Conservation (phyloP, 2,329 filamentous ascomycete genomes). For the Calonectria pteridis region DNA sequence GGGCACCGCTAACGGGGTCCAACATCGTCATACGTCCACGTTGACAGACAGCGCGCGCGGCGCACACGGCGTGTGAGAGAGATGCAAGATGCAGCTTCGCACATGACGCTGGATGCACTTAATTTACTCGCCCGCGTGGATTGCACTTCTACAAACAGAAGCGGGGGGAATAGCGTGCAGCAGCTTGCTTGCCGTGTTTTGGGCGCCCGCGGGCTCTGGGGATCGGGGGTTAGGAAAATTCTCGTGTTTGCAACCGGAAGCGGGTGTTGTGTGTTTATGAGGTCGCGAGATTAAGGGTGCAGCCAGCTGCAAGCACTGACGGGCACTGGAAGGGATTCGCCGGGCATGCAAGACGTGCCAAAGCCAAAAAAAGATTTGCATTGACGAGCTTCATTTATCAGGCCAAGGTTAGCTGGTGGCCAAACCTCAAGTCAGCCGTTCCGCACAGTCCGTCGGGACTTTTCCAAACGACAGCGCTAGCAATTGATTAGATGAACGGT, state of each 20-base stretch:
- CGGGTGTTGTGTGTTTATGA: constrained; percentile 11
- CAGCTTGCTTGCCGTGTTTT: neutral
- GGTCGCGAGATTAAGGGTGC: constrained; percentile 27
- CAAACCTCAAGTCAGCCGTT: neutral
- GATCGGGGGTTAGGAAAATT: neutral
- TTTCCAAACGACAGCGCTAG: neutral
- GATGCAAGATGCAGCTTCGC: neutral
- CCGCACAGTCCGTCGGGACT: constrained; percentile 3
- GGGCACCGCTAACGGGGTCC: constrained; percentile 6
- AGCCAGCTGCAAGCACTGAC: constrained; percentile 10
- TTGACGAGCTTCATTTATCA: constrained; percentile 13
- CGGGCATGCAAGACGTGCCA: neutral
- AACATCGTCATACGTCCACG: constrained; percentile 24
- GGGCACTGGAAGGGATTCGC: neutral
- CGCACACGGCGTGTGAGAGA: neutral
- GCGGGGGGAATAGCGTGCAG: neutral
- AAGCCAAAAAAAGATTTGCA: constrained; percentile 12
- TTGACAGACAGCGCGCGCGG: constrained; percentile 1
- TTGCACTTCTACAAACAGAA: neutral
- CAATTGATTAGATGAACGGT: neutral
- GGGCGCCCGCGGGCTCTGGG: neutral
- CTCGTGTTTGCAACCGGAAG: neutral
- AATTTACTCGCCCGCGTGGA: neutral
- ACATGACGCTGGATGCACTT: neutral
- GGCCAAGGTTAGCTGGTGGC: neutral